These are phyloP conservation scores for Raddia distichophylla DNA, from an alignment of 176 grass and related monocot species.

Conservation along the genomic window DNA sequence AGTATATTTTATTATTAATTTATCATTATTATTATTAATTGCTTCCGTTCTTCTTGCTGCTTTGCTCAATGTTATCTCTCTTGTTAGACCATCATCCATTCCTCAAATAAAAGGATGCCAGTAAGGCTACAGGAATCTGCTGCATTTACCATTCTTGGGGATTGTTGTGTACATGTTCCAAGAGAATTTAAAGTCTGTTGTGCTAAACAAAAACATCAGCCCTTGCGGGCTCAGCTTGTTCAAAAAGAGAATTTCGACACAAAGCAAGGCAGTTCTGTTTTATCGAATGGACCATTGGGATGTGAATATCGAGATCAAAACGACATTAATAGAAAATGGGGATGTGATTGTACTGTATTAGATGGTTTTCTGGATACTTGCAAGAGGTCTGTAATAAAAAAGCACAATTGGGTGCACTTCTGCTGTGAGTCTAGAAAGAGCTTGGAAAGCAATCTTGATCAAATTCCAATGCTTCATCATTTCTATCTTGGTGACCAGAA, in stretches of 20 bases:
- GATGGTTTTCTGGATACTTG: constrained; percentile 62
- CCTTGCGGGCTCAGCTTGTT: constrained; percentile 19
- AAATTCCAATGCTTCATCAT: constrained; percentile 59
- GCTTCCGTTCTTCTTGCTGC: constrained; percentile 21
- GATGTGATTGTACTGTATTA: constrained; percentile 46
- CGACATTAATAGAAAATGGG: constrained; percentile 35
- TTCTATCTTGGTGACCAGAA: constrained; percentile 55
- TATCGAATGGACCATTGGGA: constrained; percentile 25
- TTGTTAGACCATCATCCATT: constrained; percentile 58
- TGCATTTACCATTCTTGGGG: constrained; percentile 65
- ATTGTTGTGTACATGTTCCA: constrained; percentile 42
- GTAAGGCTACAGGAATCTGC: constrained; percentile 54
- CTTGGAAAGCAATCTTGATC: constrained; percentile 40
- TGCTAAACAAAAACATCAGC: constrained; percentile 38
- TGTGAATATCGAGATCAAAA: constrained; percentile 30
- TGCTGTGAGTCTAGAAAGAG: constrained; percentile 48
- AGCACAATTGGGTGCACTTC: constrained; percentile 60
- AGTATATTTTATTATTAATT: too few species aligned
- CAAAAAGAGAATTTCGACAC: constrained; percentile 27
- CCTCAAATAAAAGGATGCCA: constrained; percentile 71
- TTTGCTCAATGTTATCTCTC: constrained; percentile 39
- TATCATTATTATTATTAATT: not conserved
- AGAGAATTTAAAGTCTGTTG: constrained; percentile 32
- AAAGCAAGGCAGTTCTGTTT: constrained; percentile 30
- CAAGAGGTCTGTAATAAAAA: constrained; percentile 55